phyloP scores from a whole-genome alignment of 176 grass and related monocot species.

The Thinopyrum elongatum region DNA sequence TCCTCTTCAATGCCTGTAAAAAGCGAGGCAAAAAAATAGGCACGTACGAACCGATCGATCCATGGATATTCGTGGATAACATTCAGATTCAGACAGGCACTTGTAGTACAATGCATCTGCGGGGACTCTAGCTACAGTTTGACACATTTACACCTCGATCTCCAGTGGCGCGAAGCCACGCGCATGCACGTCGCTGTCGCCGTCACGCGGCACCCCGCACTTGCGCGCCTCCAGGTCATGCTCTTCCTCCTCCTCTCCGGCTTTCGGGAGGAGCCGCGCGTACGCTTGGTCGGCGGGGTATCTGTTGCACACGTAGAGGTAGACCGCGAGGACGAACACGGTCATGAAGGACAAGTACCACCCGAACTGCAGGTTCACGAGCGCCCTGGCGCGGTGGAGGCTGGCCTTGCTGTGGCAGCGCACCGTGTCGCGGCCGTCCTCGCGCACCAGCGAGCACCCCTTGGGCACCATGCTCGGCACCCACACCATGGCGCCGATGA shows the following conservation, averaged over 20 bases:
- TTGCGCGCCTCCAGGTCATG: conserved; percentile 1
- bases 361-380: conserved; percentile 69
- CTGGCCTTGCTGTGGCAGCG: conserved; percentile 43
- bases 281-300: conserved; percentile 47
- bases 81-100: not conserved
- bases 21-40: not conserved
- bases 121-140: not conserved
- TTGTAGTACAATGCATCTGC: not conserved
- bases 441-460: conserved; percentile 46
- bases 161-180: conserved; percentile 36
- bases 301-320: conserved; percentile 39
- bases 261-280: conserved; percentile 27
- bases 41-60: not conserved
- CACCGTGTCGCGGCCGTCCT: conserved; percentile 61
- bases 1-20: not conserved
- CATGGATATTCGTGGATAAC: not conserved
- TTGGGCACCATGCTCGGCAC: conserved; percentile 47
- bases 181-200: not conserved
- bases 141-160: conserved; percentile 31
- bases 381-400: conserved; percentile 59
- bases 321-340: conserved; percentile 43
- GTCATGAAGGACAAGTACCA: conserved; percentile 56
- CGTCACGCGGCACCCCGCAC: not conserved
- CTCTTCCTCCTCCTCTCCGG: conserved; percentile 12
- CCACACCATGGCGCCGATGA: conserved; percentile 70